Evolutionary conservation across 352 stramenopile species (phyloP).

Genomic region (Aphanomyces euteiches): DNA sequence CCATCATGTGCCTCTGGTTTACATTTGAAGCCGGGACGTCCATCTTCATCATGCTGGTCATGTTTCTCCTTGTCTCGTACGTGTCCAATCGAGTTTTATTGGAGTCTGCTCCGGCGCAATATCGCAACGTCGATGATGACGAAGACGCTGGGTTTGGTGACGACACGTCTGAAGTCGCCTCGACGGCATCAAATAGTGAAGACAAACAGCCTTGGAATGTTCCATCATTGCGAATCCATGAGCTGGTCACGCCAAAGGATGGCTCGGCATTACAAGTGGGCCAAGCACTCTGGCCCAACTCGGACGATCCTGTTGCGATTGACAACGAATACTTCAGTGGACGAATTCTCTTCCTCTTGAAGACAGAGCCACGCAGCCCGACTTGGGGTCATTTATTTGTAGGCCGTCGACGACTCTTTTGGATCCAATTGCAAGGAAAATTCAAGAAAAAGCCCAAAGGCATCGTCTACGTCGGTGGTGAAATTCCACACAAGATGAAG

Average conservation of each 20-base stretch:
- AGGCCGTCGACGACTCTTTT: constrained; percentile 52
- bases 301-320: constrained; percentile 47
- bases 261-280: constrained; percentile 10
- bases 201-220: constrained; percentile 30
- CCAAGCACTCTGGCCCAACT: constrained; percentile 31
- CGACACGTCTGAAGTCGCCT: background rate
- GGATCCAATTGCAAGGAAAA: constrained; percentile 58
- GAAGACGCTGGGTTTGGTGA: constrained; percentile 1
- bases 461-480: constrained; percentile 58
- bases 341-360: constrained; percentile 62
- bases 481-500: constrained; percentile 52
- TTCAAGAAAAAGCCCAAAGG: constrained; percentile 58
- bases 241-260: constrained; percentile 28
- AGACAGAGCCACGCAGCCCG: constrained; percentile 33
- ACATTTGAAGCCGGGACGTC: constrained; percentile 19
- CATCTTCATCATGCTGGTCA: constrained; percentile 24
- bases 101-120: constrained; percentile 13
- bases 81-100: constrained; percentile 12
- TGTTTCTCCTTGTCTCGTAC: constrained; percentile 24
- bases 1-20: constrained; percentile 27
- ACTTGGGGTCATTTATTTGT: constrained; percentile 41
- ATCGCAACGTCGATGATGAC: background rate
- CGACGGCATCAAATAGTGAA: background rate
- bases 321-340: constrained; percentile 78
- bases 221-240: constrained; percentile 19